Evolutionary conservation across 306 rosid genomes (phyloP).

Genomic region (Oxytropis ochrocephala): DNA sequence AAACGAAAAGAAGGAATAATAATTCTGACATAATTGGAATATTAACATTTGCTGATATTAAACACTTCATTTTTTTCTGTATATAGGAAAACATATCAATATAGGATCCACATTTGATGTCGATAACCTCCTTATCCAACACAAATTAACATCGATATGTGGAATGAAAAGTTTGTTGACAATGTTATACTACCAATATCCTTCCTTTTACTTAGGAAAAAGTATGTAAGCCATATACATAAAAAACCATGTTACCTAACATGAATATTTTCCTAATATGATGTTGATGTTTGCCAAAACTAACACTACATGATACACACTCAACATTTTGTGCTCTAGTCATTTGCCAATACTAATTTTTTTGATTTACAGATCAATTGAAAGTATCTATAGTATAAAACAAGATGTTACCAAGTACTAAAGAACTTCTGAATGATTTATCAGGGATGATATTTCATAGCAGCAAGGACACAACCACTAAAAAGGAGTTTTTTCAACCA

Average conservation of each 20-base stretch:
- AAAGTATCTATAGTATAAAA: not conserved
- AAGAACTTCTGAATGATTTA: not conserved
- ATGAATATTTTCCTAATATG: conserved; percentile 3
- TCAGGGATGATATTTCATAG: conserved; percentile 1
- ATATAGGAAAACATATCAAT: conserved; percentile 7
- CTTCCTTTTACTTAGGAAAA: conserved; percentile 3
- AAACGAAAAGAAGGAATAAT: conserved; percentile 3
- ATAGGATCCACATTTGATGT: not conserved
- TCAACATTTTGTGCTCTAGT: not conserved
- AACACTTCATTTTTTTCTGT: not conserved
- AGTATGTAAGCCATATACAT: no score
- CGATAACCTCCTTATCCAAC: conserved; percentile 14
- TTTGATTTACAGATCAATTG: not conserved
- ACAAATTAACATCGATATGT: not conserved
- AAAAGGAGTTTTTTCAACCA: conserved; percentile 23
- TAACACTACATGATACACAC: conserved; percentile 11
- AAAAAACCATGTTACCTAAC: conserved; percentile 23
- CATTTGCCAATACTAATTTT: conserved; percentile 13
- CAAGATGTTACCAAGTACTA: not conserved
- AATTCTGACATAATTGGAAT: not conserved
- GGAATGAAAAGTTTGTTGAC: not conserved
- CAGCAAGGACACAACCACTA: conserved; percentile 17
- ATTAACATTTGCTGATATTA: not conserved
- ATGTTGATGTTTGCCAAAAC: conserved; percentile 23
- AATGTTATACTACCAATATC: not conserved